Percentiles rank a stretch among this genome's conserved stretches.
Evolutionary conservation across 2,329 filamentous ascomycete species (phyloP).

Genomic region (Ilyonectria destructans): DNA sequence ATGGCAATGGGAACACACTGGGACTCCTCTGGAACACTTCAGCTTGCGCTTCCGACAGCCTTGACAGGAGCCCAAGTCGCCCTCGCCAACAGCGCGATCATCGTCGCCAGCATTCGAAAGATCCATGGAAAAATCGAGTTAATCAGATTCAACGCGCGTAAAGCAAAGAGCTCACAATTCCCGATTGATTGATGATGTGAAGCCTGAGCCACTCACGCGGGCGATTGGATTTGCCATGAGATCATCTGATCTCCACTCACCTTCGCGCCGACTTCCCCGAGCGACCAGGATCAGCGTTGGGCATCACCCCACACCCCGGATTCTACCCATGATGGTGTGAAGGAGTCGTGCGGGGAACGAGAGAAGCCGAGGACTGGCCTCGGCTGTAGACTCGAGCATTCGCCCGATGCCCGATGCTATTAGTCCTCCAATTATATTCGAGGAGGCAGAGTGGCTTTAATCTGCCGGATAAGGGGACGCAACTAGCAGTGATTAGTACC

Average conservation of each 20-base stretch:
- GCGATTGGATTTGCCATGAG: not conserved
- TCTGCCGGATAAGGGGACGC: too few relatives aligned
- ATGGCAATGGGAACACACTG: constrained; percentile 41
- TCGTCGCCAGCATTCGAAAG: not conserved
- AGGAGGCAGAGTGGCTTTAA: not conserved
- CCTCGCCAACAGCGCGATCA: not conserved
- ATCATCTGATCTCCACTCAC: not conserved
- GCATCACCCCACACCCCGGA: not conserved
- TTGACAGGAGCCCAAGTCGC: constrained; percentile 38
- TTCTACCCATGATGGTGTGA: not conserved
- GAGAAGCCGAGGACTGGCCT: constrained; percentile 9
- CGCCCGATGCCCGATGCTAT: constrained; percentile 23
- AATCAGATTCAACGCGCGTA: not conserved
- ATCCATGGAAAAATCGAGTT: constrained; percentile 2
- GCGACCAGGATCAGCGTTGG: constrained; percentile 2
- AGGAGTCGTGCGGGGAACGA: constrained; percentile 10
- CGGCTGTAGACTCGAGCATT: constrained; percentile 16
- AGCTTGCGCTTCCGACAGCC: constrained; percentile 44
- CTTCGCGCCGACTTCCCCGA: constrained; percentile 22
- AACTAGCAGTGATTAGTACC: too few relatives aligned
- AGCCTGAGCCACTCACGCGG: not conserved
- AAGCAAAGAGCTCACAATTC: not conserved
- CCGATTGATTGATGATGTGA: not conserved
- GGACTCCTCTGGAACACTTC: constrained; percentile 42
- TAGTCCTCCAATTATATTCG: not conserved